Percentiles rank a stretch among this genome's conserved stretches.
phyloP scores from a whole-genome alignment of 805 yeast species.

The Hemisphaericaspora nanyangensis region DNA sequence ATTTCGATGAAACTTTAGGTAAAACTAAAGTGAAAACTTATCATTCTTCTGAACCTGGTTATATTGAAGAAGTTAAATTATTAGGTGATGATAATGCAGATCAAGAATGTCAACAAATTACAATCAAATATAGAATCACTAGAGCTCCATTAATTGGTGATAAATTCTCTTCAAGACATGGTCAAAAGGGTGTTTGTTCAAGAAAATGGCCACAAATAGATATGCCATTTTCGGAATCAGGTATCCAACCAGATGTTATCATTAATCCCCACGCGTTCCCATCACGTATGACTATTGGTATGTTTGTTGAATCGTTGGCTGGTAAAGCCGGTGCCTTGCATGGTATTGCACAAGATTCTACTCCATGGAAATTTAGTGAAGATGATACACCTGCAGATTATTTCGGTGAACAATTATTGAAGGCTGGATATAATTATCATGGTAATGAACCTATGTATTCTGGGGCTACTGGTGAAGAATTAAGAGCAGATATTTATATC shows the following conservation, averaged over 20 bases:
- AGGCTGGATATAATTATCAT: conserved; percentile 93
- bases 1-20: conserved; percentile 84
- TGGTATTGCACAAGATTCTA: conserved; percentile 95
- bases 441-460: conserved; percentile 99
- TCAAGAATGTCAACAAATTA: conserved; percentile 75
- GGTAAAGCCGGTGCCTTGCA: conserved; percentile 98
- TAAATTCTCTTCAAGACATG: conserved; percentile 95
- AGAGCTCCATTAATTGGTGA: conserved; percentile 96
- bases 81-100: conserved; percentile 77
- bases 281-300: conserved; percentile 99
- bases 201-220: conserved; percentile 97
- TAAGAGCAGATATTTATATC: conserved; percentile 91
- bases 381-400: conserved; percentile 94
- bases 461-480: conserved; percentile 97
- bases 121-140: conserved; percentile 86
- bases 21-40: conserved; percentile 89
- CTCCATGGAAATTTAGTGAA: conserved; percentile 94
- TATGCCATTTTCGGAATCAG: conserved; percentile 95
- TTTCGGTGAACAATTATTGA: conserved; percentile 86
- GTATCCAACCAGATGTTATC: conserved; percentile 96
- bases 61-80: conserved; percentile 90
- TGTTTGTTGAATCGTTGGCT: conserved; percentile 98
- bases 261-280: conserved; percentile 99
- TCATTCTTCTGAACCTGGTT: conserved; percentile 92
- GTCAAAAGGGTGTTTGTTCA: conserved; percentile 98